Evolutionary conservation across 352 stramenopile species (phyloP), one percentile per base, ranked within the genome.

Genomic region (Phytophthora foliorum): DNA sequence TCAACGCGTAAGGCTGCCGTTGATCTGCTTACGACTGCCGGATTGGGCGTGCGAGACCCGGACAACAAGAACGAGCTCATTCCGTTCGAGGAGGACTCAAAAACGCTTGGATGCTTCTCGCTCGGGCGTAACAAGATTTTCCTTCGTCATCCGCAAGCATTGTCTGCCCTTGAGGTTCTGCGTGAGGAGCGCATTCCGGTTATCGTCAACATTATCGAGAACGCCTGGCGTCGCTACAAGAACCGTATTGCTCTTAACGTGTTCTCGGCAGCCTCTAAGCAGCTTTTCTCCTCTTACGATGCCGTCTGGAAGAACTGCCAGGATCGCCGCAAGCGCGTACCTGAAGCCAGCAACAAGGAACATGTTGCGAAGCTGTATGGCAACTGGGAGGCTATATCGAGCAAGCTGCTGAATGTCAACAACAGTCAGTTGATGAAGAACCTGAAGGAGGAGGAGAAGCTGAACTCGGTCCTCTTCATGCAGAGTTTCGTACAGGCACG

Each of bases 71-170:
- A 65, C 19, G 62, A 78, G 49, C 56, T 88, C 8, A 74, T 94
- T 64, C 80, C 83, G 46, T 95, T 95, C 46, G 66, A 90, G 56
- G 88, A 95, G 60, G 88, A 95, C 72, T 80, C 81, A 2, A 73
- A 88, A 31, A 86, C 81, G 57, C 74, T 95, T 19, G 88, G 85
- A 29, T 92, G 84, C 71, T 95, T 90, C 56, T 89, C 85, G 25
- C 77, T 97, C 36, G 92, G 92, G 16, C 86, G 85, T 44, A 96
- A 93, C 70, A 95, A 94, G 72, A 84, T 98, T 52, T 98, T 97
- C 68, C 73, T 98, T 67, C 92, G 92, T 54, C 85, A 95, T 55
- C 92, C 92, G 13, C 85, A 96, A 57, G 92, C 91, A 11, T 72
- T 97, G 16, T 97, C 91, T n/a, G 84, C 86, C 25, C 70, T 98